Base-by-base conservation (phyloP, 352 stramenopile genomes). In the Globisporangium cystogenes region DNA sequence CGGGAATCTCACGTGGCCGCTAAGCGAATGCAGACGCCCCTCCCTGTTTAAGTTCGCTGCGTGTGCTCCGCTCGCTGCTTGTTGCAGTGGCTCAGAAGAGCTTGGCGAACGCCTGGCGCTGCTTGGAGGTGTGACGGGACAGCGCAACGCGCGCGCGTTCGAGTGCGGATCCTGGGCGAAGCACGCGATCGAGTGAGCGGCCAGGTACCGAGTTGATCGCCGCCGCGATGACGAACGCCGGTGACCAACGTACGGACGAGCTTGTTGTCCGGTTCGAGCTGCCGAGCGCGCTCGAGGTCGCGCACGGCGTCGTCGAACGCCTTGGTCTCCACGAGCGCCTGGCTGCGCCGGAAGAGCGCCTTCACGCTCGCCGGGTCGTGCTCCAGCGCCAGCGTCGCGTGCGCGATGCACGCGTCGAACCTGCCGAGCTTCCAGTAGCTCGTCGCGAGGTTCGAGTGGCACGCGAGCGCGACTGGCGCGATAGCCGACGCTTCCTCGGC, bases 1-100 rank as follows among this genome's bases (percentile, higher is more conserved):
- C 24, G 37, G 37, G 8, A 43, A 43, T 43, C 37, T 10, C 6
- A 43, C 37, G n/a, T 43, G n/a, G 37, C 33, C 33, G 33, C n/a
- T 48, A 57, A 65, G 44, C n/a, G 75, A 55, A 48, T 55, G 37
- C 31, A 54, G 65, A 72, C 76, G 59, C 65, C 72, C 60, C 68
- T 76, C 73, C 73, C 66, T 84, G 68, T 81, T 79, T 78, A 81
- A 83, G 58, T 83, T 76, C 74, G 57, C 27, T 31, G 18, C 15
- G 12, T 44, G 24, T 33, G 48, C 12, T 31, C 24, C 15, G 23
- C 23, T n/a, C 1, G 39, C 33, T n/a, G 20, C 12, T 47, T 18
- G 41, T 24, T 48, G 23, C 10, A 16, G 15, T 15, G 0, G 6
- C 10, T 53, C 23, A 54, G 48, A 82, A 82, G 21, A 75, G 33